These are phyloP conservation scores for Backusella mclennaniae DNA, from an alignment of 192 early-diverging fungal genomes.

Conservation along the genomic window DNA sequence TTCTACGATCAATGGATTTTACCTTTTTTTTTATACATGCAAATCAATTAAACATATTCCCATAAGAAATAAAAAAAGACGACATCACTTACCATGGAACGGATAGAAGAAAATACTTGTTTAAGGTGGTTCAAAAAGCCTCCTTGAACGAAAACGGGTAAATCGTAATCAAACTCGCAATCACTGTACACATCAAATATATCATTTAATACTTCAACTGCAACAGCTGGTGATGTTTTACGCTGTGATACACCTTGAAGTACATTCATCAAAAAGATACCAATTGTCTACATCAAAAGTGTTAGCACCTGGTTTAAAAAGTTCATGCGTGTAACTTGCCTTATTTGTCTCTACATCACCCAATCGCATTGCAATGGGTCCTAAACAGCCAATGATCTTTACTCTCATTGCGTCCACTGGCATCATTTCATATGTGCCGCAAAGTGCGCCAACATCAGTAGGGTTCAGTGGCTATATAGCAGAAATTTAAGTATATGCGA, in stretches of 20 bases:
- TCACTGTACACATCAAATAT: constrained; percentile 91
- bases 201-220: constrained; percentile 79
- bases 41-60: not conserved
- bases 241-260: constrained; percentile 35
- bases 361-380: constrained; percentile 70
- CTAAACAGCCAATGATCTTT: constrained; percentile 73
- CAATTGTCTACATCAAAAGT: constrained; percentile 48
- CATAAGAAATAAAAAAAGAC: not conserved
- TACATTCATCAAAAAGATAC: constrained; percentile 62
- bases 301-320: not conserved
- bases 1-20: constrained; percentile 71
- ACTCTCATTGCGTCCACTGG: constrained; percentile 51
- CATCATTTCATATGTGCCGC: constrained; percentile 42
- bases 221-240: constrained; percentile 36
- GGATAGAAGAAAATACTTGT: constrained; percentile 48
- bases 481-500: not conserved
- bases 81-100: constrained; percentile 45
- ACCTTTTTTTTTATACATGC: constrained; percentile 24
- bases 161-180: constrained; percentile 76
- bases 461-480: constrained; percentile 36
- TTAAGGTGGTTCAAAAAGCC: constrained; percentile 61
- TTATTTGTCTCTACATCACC: constrained; percentile 64
- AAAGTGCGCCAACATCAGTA: constrained; percentile 43
- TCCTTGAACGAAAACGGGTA: constrained; percentile 76
- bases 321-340: constrained; percentile 37